Conservation (phyloP, 768 basidiomycete species). For the Atractiella rhizophila region DNA sequence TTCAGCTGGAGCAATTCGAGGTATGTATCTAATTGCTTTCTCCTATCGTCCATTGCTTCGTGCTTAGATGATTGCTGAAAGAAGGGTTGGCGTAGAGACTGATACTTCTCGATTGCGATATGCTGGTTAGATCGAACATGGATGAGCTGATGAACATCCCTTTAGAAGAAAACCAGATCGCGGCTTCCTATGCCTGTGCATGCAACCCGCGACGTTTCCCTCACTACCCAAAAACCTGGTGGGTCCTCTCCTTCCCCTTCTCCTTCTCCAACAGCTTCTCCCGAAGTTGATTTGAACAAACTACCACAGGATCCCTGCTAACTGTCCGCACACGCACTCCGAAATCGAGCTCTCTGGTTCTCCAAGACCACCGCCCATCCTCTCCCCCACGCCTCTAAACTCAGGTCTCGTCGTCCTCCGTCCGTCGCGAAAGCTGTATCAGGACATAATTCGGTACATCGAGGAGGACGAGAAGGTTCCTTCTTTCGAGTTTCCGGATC, state of each 20-base stretch:
- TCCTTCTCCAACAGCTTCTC: constrained; percentile 2
- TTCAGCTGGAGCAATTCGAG: constrained; percentile 22
- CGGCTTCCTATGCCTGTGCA: constrained; percentile 68
- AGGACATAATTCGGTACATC: constrained; percentile 34
- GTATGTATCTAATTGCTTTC: no score
- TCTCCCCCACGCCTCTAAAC: constrained; percentile 66
- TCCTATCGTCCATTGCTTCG: no score
- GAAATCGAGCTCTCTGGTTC: no score
- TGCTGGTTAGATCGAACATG: constrained; percentile 61
- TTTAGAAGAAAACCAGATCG: constrained; percentile 45
- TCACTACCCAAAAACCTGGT: constrained; percentile 82
- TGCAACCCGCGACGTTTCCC: constrained; percentile 67
- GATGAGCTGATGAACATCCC: constrained; percentile 34
- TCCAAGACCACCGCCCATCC: constrained; percentile 26
- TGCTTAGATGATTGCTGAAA: no score
- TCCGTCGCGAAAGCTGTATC: constrained; percentile 37
- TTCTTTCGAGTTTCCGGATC: constrained; percentile 58
- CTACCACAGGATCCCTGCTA: constrained; percentile 50
- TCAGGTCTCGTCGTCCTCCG: constrained; percentile 64
- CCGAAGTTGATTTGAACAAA: neutral
- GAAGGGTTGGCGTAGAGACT: constrained; percentile 27
- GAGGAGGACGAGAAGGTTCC: constrained; percentile 31
- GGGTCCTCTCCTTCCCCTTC: constrained; percentile 2
- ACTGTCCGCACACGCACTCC: constrained; percentile 50
- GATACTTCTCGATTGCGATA: constrained; percentile 65